Percentiles rank a stretch among this genome's conserved stretches.
These are phyloP conservation scores for Penicillium cataractarum DNA, from an alignment of 495 filamentous ascomycete species.

Conservation along the genomic window DNA sequence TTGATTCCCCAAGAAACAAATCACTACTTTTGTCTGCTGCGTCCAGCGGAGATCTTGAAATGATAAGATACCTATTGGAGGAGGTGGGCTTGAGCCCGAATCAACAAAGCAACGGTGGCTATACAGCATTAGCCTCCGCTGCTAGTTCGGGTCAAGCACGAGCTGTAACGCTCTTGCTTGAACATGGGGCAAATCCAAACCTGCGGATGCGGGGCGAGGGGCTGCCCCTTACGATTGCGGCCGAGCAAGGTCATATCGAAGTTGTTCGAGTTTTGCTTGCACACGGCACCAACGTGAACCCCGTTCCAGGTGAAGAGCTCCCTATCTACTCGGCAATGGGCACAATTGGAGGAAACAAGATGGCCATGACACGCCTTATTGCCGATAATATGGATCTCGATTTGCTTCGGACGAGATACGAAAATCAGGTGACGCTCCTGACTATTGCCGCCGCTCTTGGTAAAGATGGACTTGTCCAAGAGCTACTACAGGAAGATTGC, in stretches of 20 bases:
- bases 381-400: background rate
- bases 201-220: background rate
- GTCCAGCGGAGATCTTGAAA: background rate
- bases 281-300: background rate
- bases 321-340: background rate
- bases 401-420: background rate
- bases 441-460: background rate
- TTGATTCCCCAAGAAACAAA: background rate
- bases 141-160: background rate
- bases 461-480: background rate
- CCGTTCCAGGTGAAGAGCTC: background rate
- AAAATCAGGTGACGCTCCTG: background rate
- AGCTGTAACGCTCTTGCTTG: background rate
- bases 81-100: background rate
- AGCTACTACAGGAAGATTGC: background rate
- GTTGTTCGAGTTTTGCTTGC: background rate
- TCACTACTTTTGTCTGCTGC: background rate
- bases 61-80: background rate
- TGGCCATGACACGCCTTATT: background rate
- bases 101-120: background rate
- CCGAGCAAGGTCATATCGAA: background rate
- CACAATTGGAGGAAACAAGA: background rate
- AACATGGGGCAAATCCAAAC: background rate
- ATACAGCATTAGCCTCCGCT: background rate
- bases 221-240: background rate